Evolutionary conservation across 1,284 basidiomycete genomes (phyloP), one percentile per base, ranked within the genome.

Genomic region (Xanthoconium separans): DNA sequence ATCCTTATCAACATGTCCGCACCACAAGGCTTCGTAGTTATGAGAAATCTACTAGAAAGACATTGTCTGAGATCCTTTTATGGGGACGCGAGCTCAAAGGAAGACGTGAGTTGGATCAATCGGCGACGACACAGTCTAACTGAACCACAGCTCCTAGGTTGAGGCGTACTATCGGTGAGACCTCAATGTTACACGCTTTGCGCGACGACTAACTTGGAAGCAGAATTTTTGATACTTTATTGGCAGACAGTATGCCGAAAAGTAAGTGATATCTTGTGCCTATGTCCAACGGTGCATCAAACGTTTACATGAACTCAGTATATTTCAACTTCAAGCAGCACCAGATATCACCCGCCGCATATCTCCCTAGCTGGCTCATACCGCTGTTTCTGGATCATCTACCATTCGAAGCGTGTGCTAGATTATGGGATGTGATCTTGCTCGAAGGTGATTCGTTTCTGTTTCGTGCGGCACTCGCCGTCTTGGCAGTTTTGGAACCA

Each of bases 301-400:
- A n/a, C 8, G 31, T 56, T 33, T 41, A 44, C 48, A 57, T 50
- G 46, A 2, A 42, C 49, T 11, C 48, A 92, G 92, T 95, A 61
- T 96, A 93, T 71, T 95, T 95, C 73, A 96, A 96, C 74, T 95
- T 95, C 75, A 95, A 95, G 69, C 91, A 94, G 65, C 89, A 93
- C 68, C 89, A 92, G 58, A 83, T 94, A 62, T 87, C 91, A 1
- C 91, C 92, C 2, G 75, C 83, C 1, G 78, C 84, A 16, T 94
- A 93, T 73, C 76, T 94, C 16, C 82, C 79, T 1, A 83, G 85
- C 57, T 97, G 93, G 89, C 71, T 98, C 44, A 71, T 89, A 44
- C 85, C 93, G 0, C 71, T 95, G 18, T 94, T 95, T 69, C 75
- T 95, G 24, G 84, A 95, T 63, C 92, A 95, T 65, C 77, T 96